Base-by-base conservation (phyloP, 2,329 filamentous ascomycete species). In the Corynespora cassiicola region DNA sequence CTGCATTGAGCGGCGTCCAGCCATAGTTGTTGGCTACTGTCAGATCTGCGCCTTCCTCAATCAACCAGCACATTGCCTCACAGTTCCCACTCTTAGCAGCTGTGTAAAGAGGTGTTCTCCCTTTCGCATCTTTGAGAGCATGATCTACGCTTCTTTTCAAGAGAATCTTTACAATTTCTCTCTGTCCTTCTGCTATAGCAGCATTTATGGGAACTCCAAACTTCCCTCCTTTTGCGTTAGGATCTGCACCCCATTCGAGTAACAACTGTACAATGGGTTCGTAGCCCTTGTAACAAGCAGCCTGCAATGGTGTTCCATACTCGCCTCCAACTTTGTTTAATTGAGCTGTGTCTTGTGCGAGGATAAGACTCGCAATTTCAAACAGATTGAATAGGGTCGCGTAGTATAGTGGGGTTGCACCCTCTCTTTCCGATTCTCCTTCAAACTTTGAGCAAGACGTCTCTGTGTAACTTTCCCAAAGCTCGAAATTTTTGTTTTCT, bases 171-270 rank as follows among this genome's bases (percentile, higher is more conserved):
- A 47, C 43, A 11, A 42, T 27, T n/a, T 26, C 16, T 26, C 15
- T 31, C 7, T 33, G 27, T 19, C 39, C 35, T n/a, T 12, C 26
- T 19, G 10, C 12, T 21, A 42, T 36, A 12, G 43, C 39, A 15
- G 43, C 43, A 32, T 39, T 47, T 3, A 47, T 42, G 16, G 43
- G 8, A 27, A 39, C 19, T 17, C 43, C 39, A 23, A 34, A 47
- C 12, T 16, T 24, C 18, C 39, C 43, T 25, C 29, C 43, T 30
- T 42, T 25, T n/a, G 39, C 18, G 25, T 47, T 47, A 28, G 37
- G 37, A 25, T 37, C 21, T 15, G 42, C 42, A 27, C 42, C 42
- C 31, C 27, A 33, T 16, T 16, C 18, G 33, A 45, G 12, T 19
- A 45, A 25, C 15, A 32, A 4, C n/a, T 41, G 21, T 17, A 45